Base-by-base conservation (phyloP, 2,329 filamentous ascomycete genomes). In the Epichloe aotearoae region DNA sequence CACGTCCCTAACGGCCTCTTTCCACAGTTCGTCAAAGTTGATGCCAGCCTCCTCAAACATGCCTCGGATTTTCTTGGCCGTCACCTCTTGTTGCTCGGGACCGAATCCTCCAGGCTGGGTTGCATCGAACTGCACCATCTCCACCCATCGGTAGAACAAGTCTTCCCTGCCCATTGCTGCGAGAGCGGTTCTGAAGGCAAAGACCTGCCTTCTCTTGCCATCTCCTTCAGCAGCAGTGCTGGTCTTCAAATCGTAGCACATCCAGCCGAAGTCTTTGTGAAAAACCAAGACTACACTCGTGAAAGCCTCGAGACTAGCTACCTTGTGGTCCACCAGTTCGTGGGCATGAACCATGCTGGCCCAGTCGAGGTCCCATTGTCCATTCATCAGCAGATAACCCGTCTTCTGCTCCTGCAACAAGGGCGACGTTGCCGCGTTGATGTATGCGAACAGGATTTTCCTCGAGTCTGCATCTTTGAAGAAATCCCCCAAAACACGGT, bases 71-170 rank as follows among this genome's bases (percentile, higher is more conserved):
- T 89, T 83, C 55, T 79, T 70, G 52, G 88, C 87, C 1, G 86
- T 83, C 42, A 73, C 77, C 51, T 79, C 73, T 67, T 95, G 88
- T 60, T 81, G 77, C 62, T 89, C 84, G 0, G 75, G 70, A 1
- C 83, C 86, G 62, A 95, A 94, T 0, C 86, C 87, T 17, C 84
- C 87, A 0, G 88, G 86, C 57, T 79, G 77, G 37, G 82, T 84
- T 41, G 86, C 84, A 68, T 95, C 89, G 61, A 82, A 94, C 68
- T 96, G 89, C 47, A 96, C 82, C 62, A 94, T 77, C 70, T 96
- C 90, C 46, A 95, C 86, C 88, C 89, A 95, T 50, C 84, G 80
- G 70, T 86, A 95, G 70, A 96, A 96, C 49, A 96, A 66, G 56
- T 85, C 82, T 65, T 95, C 90, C 68, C 95, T 95, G 42, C 85